A percentile compares a stretch with the other conserved stretches of the same genome.
Evolutionary conservation across 2,329 filamentous ascomycete species (phyloP).

Genomic region (Alternaria ventricosa): DNA sequence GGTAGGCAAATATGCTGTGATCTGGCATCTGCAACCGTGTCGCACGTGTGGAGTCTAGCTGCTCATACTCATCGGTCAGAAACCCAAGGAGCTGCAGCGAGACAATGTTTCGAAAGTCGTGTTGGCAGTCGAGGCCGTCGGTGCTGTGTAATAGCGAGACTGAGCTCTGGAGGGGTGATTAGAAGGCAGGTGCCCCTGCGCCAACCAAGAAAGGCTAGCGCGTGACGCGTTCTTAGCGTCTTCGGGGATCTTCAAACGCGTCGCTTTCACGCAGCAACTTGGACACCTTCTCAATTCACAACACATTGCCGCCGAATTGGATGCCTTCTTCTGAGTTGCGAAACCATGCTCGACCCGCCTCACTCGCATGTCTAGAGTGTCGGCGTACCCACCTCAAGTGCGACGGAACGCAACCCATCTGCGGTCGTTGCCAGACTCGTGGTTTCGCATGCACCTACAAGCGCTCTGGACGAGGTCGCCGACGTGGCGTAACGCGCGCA

Average conservation of each 20-base stretch:
- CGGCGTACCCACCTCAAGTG: constrained; percentile 57
- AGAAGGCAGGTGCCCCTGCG: not conserved
- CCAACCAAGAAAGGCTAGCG: not conserved
- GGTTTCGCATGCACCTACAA: constrained; percentile 53
- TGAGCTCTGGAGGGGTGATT: not conserved
- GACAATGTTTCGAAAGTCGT: not conserved
- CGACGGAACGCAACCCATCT: constrained; percentile 52
- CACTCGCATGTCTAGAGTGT: constrained; percentile 56
- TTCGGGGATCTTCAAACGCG: constrained; percentile 2
- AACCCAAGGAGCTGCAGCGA: not conserved
- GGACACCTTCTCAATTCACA: constrained; percentile 1
- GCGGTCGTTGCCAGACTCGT: constrained; percentile 52
- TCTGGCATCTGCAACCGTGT: not conserved
- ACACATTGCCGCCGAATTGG: not conserved
- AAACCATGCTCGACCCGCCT: constrained; percentile 17
- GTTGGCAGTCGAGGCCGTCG: not conserved
- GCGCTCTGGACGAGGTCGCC: constrained; percentile 54
- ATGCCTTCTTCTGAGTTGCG: constrained; percentile 4
- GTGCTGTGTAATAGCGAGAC: not conserved
- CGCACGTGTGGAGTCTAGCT: not conserved
- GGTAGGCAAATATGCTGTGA: not conserved
- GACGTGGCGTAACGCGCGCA: constrained; percentile 33
- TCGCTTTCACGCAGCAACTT: not conserved
- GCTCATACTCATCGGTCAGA: not conserved
- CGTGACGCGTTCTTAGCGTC: not conserved